Evolutionary conservation across 305 asterid genomes (phyloP), one percentile per base, ranked within the genome.

Genomic region (Lippia alba): DNA sequence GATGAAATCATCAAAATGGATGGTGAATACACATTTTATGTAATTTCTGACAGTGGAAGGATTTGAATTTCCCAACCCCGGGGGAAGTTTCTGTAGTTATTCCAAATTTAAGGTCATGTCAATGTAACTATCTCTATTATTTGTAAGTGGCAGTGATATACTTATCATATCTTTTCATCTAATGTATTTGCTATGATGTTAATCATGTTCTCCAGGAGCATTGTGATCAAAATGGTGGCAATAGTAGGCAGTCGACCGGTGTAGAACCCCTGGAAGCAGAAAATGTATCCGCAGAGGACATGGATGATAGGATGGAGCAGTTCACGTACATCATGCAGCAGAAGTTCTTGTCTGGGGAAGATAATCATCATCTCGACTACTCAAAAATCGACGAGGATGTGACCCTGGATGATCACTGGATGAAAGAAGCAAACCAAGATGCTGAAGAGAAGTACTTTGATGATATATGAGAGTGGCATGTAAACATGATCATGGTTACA

Each of bases 371-470:
- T 73, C 70, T 91, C 59, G 97, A 94, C 80, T 94, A 94, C 80
- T 79, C 91, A 8, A 90, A 83, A 78, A 94, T 91, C 15, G 97
- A 91, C 8, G 88, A 80, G 72, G 92, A 94, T 62, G 97, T 73
- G 72, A 83, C 92, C 15, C 76, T 94, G 74, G 99, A 91, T 74
- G 99, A 94, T 83, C 97, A 89, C 74, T 91, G 97, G 97, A 87
- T 88, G 83, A 91, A 79, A 80, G 96, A 89, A 79, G 90, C 86
- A 17, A 83, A 85, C 74, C 88, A 77, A 56, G 99, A 91, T 76
- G 99, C 99, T 34, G 99, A 94, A 83, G 99, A 94, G 34, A 94
- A 88, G 84, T 94, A 94, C 75, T 94, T 94, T 51, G 97, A 88
- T 76, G 97, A 92, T 79, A 76, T 87, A 36, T 89, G 82, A 84